Evolutionary conservation across 495 filamentous ascomycete genomes (phyloP).

Genomic region (Podospora didyma): DNA sequence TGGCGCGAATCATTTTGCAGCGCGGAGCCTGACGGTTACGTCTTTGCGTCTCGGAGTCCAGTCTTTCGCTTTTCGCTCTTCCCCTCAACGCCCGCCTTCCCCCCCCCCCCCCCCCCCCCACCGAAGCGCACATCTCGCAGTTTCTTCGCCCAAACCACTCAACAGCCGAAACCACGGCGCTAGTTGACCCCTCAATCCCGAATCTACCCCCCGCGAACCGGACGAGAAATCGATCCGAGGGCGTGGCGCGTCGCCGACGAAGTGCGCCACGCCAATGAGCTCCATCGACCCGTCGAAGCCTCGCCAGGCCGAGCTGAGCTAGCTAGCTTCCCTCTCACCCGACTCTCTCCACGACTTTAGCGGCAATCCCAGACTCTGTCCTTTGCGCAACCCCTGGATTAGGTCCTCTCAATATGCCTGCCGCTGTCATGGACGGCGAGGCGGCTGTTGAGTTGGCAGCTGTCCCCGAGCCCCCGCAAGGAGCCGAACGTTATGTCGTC

Average conservation of each 20-base stretch:
- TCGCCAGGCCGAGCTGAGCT: slow-evolving; percentile 10
- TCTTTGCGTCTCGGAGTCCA: too few species aligned
- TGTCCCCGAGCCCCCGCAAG: background rate
- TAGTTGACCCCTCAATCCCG: too few species aligned
- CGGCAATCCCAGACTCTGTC: background rate
- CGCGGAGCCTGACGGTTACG: too few species aligned
- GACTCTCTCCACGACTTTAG: background rate
- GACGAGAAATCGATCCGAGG: background rate
- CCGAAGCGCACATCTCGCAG: background rate
- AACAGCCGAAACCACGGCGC: too few species aligned
- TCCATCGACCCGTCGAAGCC: slow-evolving; percentile 12
- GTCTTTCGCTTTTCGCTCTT: background rate
- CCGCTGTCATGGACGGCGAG: background rate
- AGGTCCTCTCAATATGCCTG: background rate
- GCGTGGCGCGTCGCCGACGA: background rate
- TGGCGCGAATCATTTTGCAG: background rate
- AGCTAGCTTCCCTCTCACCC: background rate
- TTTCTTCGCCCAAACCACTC: background rate
- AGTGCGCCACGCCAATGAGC: slow-evolving; percentile 6
- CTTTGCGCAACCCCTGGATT: background rate
- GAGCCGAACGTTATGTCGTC: slow-evolving; percentile 42
- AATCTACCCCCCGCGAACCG: background rate
- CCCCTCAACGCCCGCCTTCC: background rate
- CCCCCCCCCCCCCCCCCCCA: background rate
- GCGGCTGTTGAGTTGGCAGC: background rate